Evolutionary conservation across 352 stramenopile species (phyloP).

Genomic region (Phytophthora rubi): DNA sequence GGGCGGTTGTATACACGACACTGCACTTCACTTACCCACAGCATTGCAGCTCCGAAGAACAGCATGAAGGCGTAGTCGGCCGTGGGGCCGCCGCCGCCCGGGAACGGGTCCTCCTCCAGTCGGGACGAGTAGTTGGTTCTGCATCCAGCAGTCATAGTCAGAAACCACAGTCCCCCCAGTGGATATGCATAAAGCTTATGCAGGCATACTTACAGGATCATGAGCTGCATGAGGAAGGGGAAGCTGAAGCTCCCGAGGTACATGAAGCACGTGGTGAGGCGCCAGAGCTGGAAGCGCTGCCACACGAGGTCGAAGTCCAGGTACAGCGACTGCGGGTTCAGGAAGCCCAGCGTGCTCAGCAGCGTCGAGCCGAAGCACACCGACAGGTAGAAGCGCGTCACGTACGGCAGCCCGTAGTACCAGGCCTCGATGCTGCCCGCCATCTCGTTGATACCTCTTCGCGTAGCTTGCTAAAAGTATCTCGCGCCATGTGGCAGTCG

Average conservation of each 20-base stretch:
- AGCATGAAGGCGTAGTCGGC: constrained; percentile 92
- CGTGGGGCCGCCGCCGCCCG: constrained; percentile 74
- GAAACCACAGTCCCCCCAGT: neutral
- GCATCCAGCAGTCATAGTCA: constrained; percentile 13
- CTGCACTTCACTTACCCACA: constrained; percentile 59
- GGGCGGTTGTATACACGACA: neutral
- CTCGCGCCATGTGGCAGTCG: constrained; percentile 12
- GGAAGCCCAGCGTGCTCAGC: constrained; percentile 77
- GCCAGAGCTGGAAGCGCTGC: constrained; percentile 90
- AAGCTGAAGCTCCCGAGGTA: constrained; percentile 90
- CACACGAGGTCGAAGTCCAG: constrained; percentile 88
- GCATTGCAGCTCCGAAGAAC: constrained; percentile 77
- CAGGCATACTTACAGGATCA: constrained; percentile 75
- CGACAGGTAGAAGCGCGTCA: constrained; percentile 88
- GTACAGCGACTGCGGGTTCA: constrained; percentile 86
- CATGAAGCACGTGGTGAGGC: constrained; percentile 89
- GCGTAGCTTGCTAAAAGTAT: neutral
- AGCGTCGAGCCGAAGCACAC: constrained; percentile 85
- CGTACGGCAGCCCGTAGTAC: constrained; percentile 86
- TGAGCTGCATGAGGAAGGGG: constrained; percentile 91
- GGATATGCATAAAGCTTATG: too few relatives aligned
- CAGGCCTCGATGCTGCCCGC: constrained; percentile 79
- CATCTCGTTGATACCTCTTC: constrained; percentile 38
- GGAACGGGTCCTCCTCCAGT: constrained; percentile 87
- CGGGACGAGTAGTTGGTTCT: constrained; percentile 86